Conservation (phyloP, 179 eudicot genomes). For the Beta corolliflora region DNA sequence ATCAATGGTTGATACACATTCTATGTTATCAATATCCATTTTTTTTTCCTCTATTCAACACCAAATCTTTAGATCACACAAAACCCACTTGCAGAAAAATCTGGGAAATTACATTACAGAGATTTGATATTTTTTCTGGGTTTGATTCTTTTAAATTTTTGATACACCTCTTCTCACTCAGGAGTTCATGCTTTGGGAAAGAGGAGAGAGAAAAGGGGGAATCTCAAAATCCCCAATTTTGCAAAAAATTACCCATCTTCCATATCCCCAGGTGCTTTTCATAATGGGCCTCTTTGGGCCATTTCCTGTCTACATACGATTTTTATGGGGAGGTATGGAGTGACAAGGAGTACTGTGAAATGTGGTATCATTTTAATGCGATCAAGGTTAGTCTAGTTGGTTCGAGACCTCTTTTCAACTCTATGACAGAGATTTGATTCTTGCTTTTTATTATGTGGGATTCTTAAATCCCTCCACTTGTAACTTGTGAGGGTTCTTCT, state of each 20-base stretch:
- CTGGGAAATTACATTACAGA: neutral
- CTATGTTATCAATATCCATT: conserved; percentile 67
- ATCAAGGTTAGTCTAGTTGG: no score
- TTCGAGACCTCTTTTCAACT: no score
- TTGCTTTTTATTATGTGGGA: no score
- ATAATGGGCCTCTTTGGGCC: conserved; percentile 20
- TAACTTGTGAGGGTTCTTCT: no score
- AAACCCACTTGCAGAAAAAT: neutral
- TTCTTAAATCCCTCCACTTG: no score
- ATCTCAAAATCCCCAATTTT: conserved; percentile 16
- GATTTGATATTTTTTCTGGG: neutral
- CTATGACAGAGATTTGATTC: no score
- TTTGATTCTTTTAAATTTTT: neutral
- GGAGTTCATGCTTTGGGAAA: conserved; percentile 7
- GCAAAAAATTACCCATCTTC: conserved; percentile 1
- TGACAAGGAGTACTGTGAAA: no score
- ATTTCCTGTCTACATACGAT: neutral
- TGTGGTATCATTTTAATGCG: no score
- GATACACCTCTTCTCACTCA: neutral
- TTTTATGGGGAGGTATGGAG: neutral
- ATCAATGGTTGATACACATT: conserved; percentile 70
- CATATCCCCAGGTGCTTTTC: conserved; percentile 18
- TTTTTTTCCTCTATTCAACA: neutral
- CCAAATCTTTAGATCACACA: conserved; percentile 20
- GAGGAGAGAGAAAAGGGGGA: conserved; percentile 12